Evolutionary conservation across 2,329 filamentous ascomycete species (phyloP).

Genomic region (Didymella segeticola): DNA sequence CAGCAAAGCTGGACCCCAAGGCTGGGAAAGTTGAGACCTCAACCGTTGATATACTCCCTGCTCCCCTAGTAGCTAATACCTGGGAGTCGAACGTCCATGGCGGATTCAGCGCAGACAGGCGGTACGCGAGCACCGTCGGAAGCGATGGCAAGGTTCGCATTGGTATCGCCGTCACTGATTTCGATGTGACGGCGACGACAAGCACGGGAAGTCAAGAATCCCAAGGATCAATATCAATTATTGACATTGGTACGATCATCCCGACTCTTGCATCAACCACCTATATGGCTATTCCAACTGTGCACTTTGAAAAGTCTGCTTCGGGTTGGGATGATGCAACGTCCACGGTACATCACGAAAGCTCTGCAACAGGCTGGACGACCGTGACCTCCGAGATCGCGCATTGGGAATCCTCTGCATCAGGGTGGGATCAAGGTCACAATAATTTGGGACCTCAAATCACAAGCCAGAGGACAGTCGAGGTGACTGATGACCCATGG

Average conservation of each 20-base stretch:
- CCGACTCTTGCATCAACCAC: neutral
- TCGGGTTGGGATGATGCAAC: neutral
- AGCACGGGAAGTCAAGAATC: neutral
- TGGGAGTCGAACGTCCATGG: neutral
- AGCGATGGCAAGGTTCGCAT: neutral
- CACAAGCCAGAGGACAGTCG: neutral
- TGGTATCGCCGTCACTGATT: neutral
- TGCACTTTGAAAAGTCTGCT: conserved; percentile 1
- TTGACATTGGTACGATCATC: neutral
- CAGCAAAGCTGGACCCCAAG: neutral
- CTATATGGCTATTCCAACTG: neutral
- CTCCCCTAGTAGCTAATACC: neutral
- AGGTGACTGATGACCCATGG: neutral
- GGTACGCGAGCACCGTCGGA: neutral
- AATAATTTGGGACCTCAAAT: neutral
- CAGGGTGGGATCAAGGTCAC: neutral
- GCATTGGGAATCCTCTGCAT: neutral
- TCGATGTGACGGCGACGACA: neutral
- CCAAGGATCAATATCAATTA: neutral
- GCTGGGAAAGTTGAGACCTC: neutral
- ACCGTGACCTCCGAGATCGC: neutral
- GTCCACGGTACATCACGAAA: neutral
- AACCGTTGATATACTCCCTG: neutral
- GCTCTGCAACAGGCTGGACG: neutral
- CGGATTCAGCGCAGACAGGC: neutral